phyloP scores from a whole-genome alignment of 1,284 basidiomycete genomes.

The Austroboletus niveus region DNA sequence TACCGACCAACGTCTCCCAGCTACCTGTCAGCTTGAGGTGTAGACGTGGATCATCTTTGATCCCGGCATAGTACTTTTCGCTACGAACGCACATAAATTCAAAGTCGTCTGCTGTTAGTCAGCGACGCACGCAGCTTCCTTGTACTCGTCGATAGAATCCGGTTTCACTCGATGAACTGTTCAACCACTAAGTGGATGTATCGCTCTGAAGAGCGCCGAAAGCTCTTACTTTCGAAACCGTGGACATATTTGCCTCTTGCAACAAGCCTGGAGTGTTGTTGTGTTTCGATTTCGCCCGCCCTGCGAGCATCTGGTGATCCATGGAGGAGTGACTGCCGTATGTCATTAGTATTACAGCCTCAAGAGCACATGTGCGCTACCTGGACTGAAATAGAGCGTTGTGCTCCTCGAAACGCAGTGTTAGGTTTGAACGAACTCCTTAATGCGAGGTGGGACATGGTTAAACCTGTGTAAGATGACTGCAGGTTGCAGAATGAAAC shows the following conservation, averaged over 20 bases:
- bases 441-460: constrained; percentile 29
- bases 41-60: constrained; percentile 70
- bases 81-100: constrained; percentile 38
- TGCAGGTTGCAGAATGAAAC: constrained; percentile 11
- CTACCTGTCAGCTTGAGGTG: constrained; percentile 86
- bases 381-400: constrained; percentile 61
- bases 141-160: constrained; percentile 76
- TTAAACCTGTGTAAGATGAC: constrained; percentile 3
- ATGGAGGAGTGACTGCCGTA: constrained; percentile 51
- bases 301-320: constrained; percentile 85
- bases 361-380: constrained; percentile 36
- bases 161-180: constrained; percentile 84
- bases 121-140: constrained; percentile 75
- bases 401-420: constrained; percentile 27
- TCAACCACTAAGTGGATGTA: constrained; percentile 4
- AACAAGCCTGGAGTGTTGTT: constrained; percentile 82
- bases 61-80: constrained; percentile 76
- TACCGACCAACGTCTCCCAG: constrained; percentile 87
- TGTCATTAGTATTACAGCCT: constrained; percentile 21
- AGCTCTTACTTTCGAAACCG: constrained; percentile 78
- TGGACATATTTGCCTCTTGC: constrained; percentile 88
- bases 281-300: constrained; percentile 71
- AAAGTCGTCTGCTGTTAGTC: constrained; percentile 4
- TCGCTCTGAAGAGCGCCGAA: constrained; percentile 9
- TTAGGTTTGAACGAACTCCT: constrained; percentile 27